phyloP scores from a whole-genome alignment of 2,329 filamentous ascomycete species.

The Fusarium burgessii region DNA sequence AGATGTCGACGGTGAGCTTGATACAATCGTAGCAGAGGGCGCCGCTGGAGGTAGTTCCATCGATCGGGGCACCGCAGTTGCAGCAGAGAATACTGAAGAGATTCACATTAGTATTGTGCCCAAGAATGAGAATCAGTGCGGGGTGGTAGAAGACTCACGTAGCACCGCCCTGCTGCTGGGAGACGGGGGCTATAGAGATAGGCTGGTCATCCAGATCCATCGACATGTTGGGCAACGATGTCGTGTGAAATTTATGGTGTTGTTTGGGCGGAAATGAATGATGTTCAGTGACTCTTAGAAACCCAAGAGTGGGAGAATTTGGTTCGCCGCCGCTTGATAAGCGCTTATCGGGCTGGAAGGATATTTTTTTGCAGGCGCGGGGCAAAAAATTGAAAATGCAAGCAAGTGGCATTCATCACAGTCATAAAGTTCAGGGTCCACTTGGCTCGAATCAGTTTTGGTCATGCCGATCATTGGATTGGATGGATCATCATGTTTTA shows the following conservation, averaged over 20 bases:
- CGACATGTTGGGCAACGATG: conserved; percentile 50
- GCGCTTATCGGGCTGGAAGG: conserved; percentile 48
- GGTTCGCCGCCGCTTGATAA: conserved; percentile 56
- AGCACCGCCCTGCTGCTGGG: conserved; percentile 52
- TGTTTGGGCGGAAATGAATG: conserved; percentile 35
- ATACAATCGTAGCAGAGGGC: conserved; percentile 97
- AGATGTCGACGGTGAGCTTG: conserved; percentile 94
- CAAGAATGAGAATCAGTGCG: conserved; percentile 21
- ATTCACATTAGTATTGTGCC: conserved; percentile 29
- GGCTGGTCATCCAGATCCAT: conserved; percentile 61
- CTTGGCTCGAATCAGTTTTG: conserved; percentile 20
- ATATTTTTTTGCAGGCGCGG: conserved; percentile 43
- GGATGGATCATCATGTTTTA: conserved; percentile 5
- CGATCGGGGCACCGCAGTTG: conserved; percentile 96
- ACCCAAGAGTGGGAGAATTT: conserved; percentile 49
- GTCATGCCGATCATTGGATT: conserved; percentile 30
- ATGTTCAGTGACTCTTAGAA: conserved; percentile 41
- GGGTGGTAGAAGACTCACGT: conserved; percentile 51
- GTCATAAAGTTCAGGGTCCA: conserved; percentile 38
- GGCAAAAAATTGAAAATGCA: conserved; percentile 39
- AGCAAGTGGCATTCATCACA: conserved; percentile 6
- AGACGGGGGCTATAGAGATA: conserved; percentile 52
- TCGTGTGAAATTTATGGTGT: conserved; percentile 27
- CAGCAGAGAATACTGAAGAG: conserved; percentile 82
- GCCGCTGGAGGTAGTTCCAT: conserved; percentile 86